Percentiles rank a stretch among this genome's conserved stretches.
phyloP scores from a whole-genome alignment of 2,329 filamentous ascomycete species.

The Didymellaceae sp. region DNA sequence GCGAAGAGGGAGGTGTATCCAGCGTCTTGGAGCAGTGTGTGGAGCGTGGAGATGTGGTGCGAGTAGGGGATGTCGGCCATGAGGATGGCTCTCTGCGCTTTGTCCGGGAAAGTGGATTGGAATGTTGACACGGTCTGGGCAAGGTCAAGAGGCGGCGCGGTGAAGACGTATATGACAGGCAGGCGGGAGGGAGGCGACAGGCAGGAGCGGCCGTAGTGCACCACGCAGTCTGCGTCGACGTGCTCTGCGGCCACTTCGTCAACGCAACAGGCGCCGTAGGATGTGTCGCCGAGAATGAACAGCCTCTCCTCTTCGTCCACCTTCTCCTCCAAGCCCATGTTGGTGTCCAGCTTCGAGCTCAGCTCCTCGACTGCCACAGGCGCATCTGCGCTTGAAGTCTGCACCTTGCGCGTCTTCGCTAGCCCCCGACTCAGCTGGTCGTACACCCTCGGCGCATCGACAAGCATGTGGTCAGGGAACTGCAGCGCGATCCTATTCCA shows the following conservation, averaged over 20 bases:
- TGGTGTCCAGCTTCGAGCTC: conserved; percentile 22
- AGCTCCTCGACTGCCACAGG: conserved; percentile 23
- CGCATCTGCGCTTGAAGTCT: conserved; percentile 10
- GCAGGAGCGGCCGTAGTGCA: conserved; percentile 93
- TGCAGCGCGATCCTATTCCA: conserved; percentile 88
- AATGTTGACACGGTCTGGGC: conserved; percentile 67
- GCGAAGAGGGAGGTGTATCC: conserved; percentile 76
- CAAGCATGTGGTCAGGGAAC: conserved; percentile 91
- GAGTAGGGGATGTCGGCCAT: conserved; percentile 92
- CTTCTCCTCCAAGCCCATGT: conserved; percentile 20
- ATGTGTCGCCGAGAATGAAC: conserved; percentile 92
- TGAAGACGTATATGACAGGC: conserved; percentile 91
- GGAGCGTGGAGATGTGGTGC: conserved; percentile 70
- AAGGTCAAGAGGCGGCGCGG: conserved; percentile 71
- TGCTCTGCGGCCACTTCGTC: conserved; percentile 97
- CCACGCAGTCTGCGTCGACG: conserved; percentile 84
- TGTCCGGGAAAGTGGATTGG: conserved; percentile 70
- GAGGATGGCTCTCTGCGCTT: conserved; percentile 70
- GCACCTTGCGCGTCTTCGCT: conserved; percentile 32
- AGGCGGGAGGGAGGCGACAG: conserved; percentile 86
- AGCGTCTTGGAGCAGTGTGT: conserved; percentile 58
- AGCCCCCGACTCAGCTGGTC: conserved; percentile 66
- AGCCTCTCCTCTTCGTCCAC: conserved; percentile 57
- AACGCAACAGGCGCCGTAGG: conserved; percentile 95
- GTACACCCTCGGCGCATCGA: conserved; percentile 82